These are phyloP conservation scores for Pythium apleroticum DNA, from an alignment of 352 stramenopile genomes.

Conservation along the genomic window DNA sequence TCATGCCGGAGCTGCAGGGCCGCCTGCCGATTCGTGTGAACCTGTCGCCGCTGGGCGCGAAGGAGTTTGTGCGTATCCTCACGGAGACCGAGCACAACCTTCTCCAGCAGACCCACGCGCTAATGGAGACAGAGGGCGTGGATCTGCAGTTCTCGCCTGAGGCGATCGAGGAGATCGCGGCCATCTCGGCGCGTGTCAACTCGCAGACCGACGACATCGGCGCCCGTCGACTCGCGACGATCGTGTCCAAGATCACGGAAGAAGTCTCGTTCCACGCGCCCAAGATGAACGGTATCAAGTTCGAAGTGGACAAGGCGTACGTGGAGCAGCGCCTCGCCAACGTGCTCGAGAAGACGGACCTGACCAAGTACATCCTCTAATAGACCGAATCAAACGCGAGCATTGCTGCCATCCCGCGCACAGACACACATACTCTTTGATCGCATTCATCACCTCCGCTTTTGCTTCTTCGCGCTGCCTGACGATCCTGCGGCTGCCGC, in stretches of 20 bases:
- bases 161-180: slow-evolving; percentile 96
- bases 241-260: slow-evolving; percentile 97
- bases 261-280: slow-evolving; percentile 97
- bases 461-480: slow-evolving; percentile 29
- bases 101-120: slow-evolving; percentile 94
- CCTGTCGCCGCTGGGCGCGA: slow-evolving; percentile 95
- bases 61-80: slow-evolving; percentile 98
- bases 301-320: slow-evolving; percentile 92
- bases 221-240: slow-evolving; percentile 95
- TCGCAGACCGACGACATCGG: slow-evolving; percentile 98
- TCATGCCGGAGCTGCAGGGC: slow-evolving; percentile 98
- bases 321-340: slow-evolving; percentile 93
- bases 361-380: slow-evolving; percentile 98
- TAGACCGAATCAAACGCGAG: slow-evolving; percentile 4
- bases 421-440: neutral
- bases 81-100: slow-evolving; percentile 96
- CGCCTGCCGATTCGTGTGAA: slow-evolving; percentile 98
- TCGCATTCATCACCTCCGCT: slow-evolving; percentile 24
- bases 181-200: slow-evolving; percentile 93
- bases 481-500: neutral
- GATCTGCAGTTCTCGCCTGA: slow-evolving; percentile 94
- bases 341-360: slow-evolving; percentile 92
- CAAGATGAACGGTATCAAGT: slow-evolving; percentile 81
- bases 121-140: slow-evolving; percentile 96
- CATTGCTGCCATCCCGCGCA: neutral